Base-by-base conservation (phyloP, 495 filamentous ascomycete genomes). In the Podospora pseudocomata region DNA sequence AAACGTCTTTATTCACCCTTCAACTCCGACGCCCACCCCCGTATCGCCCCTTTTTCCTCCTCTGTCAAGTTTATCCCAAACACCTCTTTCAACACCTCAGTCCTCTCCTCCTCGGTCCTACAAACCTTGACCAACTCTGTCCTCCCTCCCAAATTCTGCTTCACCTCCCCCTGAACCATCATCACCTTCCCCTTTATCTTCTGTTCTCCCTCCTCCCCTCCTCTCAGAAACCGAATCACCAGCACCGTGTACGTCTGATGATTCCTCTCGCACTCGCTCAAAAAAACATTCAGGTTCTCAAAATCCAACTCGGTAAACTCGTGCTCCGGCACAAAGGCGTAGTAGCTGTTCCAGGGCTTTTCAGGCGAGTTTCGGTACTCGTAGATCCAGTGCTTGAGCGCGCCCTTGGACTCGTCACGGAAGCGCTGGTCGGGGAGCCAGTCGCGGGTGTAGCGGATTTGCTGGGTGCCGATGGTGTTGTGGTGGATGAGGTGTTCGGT, bases 251-350 rank as follows among this genome's bases (percentile, higher is more conserved):
- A 67, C 27, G 81, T 83, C 72, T 88, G 83, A n/a, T 84, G 82
- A 7, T 76, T 82, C 58, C 79, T 75, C 66, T 74, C 76, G 30
- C 72, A 76, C 59, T 80, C 78, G 74, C 81, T 85, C 4, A 82
- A 84, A 68, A 71, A 86, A 61, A 78, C 83, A 73, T 84, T 90
- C 68, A 91, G 83, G 2, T 88, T 76, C 49, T 81, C 83, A 74
- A 86, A 92, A 69, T 91, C 90, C 54, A 78, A 73, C 61, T 83
- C 85, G 28, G 86, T 76, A 63, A 88, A 91, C 77, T 90, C 91
- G 20, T 85, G 68, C 68, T 87, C 82, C 3, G 80, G 78, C 4
- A 68, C 39, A 73, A 92, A 91, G 59, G 79, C 80, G 68, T 91
- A 91, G 63, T 83, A 83, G 0, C 81, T 76, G 59, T 82, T 78